Evolutionary conservation across 768 basidiomycete genomes (phyloP).

Genomic region (Collybia sordida): DNA sequence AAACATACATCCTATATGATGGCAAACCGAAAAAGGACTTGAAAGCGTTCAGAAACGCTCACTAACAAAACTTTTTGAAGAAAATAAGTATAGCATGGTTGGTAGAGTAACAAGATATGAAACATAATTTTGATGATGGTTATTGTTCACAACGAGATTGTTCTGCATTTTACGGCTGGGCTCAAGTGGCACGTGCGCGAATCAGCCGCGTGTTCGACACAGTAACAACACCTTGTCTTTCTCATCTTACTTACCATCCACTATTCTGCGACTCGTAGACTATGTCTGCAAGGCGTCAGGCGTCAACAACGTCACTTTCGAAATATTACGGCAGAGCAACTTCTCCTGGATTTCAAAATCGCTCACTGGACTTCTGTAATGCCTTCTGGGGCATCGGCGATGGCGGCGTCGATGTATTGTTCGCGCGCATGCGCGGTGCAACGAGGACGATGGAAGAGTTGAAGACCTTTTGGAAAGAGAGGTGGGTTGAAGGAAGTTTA

Average conservation of each 20-base stretch:
- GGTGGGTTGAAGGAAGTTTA: constrained; percentile 48
- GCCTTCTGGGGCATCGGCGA: constrained; percentile 92
- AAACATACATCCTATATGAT: too few relatives aligned
- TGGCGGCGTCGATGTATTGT: constrained; percentile 87
- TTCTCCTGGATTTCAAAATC: constrained; percentile 46
- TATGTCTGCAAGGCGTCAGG: constrained; percentile 77
- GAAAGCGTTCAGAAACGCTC: too few relatives aligned
- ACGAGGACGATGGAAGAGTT: constrained; percentile 87
- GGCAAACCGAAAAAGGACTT: too few relatives aligned
- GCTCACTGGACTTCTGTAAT: constrained; percentile 90
- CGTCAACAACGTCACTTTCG: constrained; percentile 80
- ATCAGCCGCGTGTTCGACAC: too few relatives aligned
- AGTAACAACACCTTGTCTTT: constrained; percentile 1
- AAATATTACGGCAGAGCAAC: constrained; percentile 56
- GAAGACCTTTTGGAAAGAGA: constrained; percentile 87
- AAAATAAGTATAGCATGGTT: too few relatives aligned
- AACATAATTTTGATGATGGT: too few relatives aligned
- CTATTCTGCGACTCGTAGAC: constrained; percentile 10
- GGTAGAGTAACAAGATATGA: too few relatives aligned
- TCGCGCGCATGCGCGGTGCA: constrained; percentile 86
- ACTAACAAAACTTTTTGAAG: too few relatives aligned
- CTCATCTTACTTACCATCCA: constrained; percentile 1
- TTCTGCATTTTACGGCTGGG: too few relatives aligned
- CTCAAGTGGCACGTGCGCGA: too few relatives aligned
- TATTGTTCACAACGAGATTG: too few relatives aligned